These are phyloP conservation scores for Wolfiporia cocos DNA, from an alignment of 1,284 basidiomycete species.

Conservation along the genomic window DNA sequence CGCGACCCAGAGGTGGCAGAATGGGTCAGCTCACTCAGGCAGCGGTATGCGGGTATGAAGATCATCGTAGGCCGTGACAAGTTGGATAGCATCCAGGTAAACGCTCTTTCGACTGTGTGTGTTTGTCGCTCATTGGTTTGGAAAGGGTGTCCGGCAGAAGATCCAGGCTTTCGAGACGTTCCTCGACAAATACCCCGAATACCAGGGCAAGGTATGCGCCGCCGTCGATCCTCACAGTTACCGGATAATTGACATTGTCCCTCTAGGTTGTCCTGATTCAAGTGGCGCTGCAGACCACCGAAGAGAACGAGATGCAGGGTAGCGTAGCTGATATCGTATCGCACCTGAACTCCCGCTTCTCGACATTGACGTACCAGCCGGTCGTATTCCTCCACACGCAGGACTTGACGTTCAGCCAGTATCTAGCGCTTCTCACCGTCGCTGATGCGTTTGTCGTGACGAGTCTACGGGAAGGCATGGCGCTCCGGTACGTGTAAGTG, in stretches of 20 bases:
- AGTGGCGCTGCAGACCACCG: constrained; percentile 79
- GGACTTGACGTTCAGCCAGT: constrained; percentile 83
- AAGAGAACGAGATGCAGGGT: constrained; percentile 70
- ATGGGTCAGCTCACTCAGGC: constrained; percentile 72
- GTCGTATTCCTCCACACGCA: constrained; percentile 85
- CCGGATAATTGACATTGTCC: not conserved
- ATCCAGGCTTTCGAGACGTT: constrained; percentile 82
- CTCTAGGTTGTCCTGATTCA: constrained; percentile 74
- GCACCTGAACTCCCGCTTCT: constrained; percentile 79
- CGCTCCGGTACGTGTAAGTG: constrained; percentile 39
- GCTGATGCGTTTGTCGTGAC: constrained; percentile 88
- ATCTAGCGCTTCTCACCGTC: constrained; percentile 75
- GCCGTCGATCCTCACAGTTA: not conserved
- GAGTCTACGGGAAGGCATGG: constrained; percentile 85
- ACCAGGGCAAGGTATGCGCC: constrained; percentile 57
- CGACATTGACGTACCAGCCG: constrained; percentile 81
- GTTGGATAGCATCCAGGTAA: constrained; percentile 75
- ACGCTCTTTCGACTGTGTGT: not conserved
- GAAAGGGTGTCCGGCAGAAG: constrained; percentile 74
- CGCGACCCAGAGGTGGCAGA: constrained; percentile 76
- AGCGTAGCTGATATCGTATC: constrained; percentile 75
- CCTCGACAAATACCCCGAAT: constrained; percentile 73
- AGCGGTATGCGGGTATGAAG: constrained; percentile 81
- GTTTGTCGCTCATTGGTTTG: not conserved
- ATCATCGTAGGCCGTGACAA: constrained; percentile 86